Percentiles rank a stretch among this genome's conserved stretches.
These are phyloP conservation scores for Sicyos edulis DNA, from an alignment of 306 rosid genomes.

Conservation along the genomic window DNA sequence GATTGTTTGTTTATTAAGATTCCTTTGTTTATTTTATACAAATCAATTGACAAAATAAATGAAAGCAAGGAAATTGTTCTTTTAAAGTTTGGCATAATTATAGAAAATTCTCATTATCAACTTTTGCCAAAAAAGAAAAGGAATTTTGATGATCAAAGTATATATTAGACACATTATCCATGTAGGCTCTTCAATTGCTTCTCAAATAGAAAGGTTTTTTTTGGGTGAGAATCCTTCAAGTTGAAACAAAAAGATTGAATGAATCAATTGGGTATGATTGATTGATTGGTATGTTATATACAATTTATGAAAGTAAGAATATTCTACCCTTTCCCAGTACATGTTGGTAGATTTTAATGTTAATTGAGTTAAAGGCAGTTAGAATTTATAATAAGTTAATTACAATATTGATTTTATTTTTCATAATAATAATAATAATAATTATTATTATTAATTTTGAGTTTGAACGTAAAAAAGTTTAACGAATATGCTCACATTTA, in stretches of 20 bases:
- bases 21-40: not conserved
- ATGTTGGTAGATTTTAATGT: not conserved
- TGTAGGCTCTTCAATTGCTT: constrained; percentile 5
- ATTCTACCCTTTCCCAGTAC: not conserved
- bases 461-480: not conserved
- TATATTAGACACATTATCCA: not conserved
- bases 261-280: not conserved
- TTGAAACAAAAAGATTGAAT: not conserved
- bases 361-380: not conserved
- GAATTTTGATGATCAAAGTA: not conserved
- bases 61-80: not conserved
- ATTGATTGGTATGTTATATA: not conserved
- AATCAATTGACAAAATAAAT: not conserved
- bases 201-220: not conserved
- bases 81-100: constrained; percentile 9
- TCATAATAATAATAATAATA: too few species aligned
- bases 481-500: not conserved
- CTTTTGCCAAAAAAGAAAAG: not conserved
- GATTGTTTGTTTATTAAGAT: not conserved
- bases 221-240: not conserved
- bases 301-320: not conserved
- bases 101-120: constrained; percentile 10
- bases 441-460: too few species aligned
- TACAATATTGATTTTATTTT: not conserved
- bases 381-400: not conserved